phyloP scores from a whole-genome alignment of 192 early-diverging fungal genomes.

The Paraglomus brasilianum region DNA sequence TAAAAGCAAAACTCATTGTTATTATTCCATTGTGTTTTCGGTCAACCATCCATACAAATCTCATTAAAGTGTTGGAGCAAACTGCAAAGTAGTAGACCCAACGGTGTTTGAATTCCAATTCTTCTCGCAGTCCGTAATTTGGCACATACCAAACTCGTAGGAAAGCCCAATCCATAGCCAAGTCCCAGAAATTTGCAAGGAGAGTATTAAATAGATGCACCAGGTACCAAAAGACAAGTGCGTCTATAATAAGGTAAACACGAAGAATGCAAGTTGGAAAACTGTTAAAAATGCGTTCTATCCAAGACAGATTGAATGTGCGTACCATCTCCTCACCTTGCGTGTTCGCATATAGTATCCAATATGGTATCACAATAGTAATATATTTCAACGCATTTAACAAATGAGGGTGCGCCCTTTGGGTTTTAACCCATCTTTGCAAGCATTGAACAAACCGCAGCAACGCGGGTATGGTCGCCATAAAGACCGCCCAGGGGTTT shows the following conservation, averaged over 20 bases:
- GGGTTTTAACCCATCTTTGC: constrained; percentile 62
- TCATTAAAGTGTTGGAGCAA: constrained; percentile 56
- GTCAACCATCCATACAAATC: constrained; percentile 63
- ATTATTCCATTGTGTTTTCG: background rate
- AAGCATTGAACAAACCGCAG: constrained; percentile 76
- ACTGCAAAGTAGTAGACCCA: constrained; percentile 72
- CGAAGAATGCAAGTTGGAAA: constrained; percentile 30
- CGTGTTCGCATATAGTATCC: constrained; percentile 34
- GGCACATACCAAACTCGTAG: constrained; percentile 52
- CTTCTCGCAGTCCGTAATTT: constrained; percentile 55
- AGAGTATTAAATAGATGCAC: constrained; percentile 48
- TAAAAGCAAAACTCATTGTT: too few relatives aligned
- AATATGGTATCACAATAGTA: constrained; percentile 46
- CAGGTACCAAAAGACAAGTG: constrained; percentile 46
- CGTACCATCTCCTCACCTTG: too few relatives aligned
- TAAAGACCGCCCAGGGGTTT: constrained; percentile 45
- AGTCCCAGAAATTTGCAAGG: constrained; percentile 59
- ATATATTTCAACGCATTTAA: constrained; percentile 67
- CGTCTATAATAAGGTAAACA: constrained; percentile 25
- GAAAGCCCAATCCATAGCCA: constrained; percentile 61
- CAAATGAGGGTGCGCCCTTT: constrained; percentile 60
- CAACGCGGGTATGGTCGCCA: constrained; percentile 64
- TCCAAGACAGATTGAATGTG: too few relatives aligned
- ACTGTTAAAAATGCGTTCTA: constrained; percentile 31
- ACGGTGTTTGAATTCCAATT: constrained; percentile 51